Conservation (phyloP, 805 yeast genomes). For the Debaryomyces prosopidis region DNA sequence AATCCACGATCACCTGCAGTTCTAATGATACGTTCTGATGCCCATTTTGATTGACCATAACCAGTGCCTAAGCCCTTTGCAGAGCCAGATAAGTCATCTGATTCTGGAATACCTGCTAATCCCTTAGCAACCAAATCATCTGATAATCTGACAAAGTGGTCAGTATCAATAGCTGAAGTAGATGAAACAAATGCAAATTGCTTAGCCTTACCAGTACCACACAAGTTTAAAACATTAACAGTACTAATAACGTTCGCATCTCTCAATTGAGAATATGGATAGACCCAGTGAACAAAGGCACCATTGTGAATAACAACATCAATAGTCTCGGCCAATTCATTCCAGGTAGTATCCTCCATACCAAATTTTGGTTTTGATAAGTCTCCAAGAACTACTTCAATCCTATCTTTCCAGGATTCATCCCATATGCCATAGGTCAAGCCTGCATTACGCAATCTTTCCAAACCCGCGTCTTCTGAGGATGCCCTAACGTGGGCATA, state of each 20-base stretch:
- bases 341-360: conserved; percentile 57
- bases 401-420: conserved; percentile 52
- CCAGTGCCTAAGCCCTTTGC: conserved; percentile 83
- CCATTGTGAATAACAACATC: conserved; percentile 95
- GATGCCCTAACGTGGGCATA: conserved; percentile 92
- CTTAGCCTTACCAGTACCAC: conserved; percentile 81
- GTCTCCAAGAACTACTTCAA: conserved; percentile 82
- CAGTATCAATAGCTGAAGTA: conserved; percentile 88
- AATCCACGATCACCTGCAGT: conserved; percentile 87
- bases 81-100: conserved; percentile 83
- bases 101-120: conserved; percentile 71
- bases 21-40: conserved; percentile 86
- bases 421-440: conserved; percentile 82
- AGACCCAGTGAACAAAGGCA: conserved; percentile 98
- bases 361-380: conserved; percentile 77
- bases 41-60: conserved; percentile 98
- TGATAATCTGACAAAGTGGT: conserved; percentile 73
- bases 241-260: conserved; percentile 93
- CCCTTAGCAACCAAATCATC: conserved; percentile 69
- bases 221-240: conserved; percentile 75
- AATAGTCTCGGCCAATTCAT: conserved; percentile 50
- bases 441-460: conserved; percentile 74
- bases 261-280: conserved; percentile 85
- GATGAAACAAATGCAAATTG: conserved; percentile 90
- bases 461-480: conserved; percentile 64